Conservation (phyloP, 2,329 filamentous ascomycete genomes). For the Penicillium nordicum region DNA sequence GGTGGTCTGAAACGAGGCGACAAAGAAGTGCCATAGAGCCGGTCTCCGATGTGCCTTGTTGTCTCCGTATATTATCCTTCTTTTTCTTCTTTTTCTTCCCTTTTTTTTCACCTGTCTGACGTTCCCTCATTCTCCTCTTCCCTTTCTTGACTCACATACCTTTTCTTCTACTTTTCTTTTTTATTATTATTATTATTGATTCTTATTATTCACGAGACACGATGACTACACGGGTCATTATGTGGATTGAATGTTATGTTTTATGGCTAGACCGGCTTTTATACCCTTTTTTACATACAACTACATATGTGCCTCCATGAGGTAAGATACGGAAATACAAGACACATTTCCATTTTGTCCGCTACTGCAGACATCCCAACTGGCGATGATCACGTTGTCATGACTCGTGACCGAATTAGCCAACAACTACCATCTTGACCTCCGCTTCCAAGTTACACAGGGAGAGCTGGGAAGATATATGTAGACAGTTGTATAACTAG, state of each 20-base stretch:
- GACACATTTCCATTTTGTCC: background rate
- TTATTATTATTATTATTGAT: background rate
- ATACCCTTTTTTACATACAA: slow-evolving; percentile 10
- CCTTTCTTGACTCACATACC: slow-evolving; percentile 1
- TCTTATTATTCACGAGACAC: slow-evolving; percentile 12
- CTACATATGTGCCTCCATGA: background rate
- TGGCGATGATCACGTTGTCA: background rate
- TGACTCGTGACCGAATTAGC: background rate
- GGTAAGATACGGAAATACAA: background rate
- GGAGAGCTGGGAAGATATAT: background rate
- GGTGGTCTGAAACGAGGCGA: slow-evolving; percentile 53
- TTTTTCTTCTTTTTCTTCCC: background rate
- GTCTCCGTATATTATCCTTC: background rate
- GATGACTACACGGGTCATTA: slow-evolving; percentile 11
- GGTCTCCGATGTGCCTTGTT: slow-evolving; percentile 20
- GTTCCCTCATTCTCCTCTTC: background rate
- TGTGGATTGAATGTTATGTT: slow-evolving; percentile 3
- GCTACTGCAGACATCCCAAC: background rate
- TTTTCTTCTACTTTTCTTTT: slow-evolving; percentile 1
- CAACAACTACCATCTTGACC: background rate
- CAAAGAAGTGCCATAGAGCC: slow-evolving; percentile 48
- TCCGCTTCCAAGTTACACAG: background rate
- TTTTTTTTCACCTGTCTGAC: slow-evolving; percentile 3
- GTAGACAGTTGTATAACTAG: background rate
- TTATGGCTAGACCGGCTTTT: slow-evolving; percentile 6